These are phyloP conservation scores for Cyberlindnera euphorbiiphila DNA, from an alignment of 805 yeast genomes.

Conservation along the genomic window DNA sequence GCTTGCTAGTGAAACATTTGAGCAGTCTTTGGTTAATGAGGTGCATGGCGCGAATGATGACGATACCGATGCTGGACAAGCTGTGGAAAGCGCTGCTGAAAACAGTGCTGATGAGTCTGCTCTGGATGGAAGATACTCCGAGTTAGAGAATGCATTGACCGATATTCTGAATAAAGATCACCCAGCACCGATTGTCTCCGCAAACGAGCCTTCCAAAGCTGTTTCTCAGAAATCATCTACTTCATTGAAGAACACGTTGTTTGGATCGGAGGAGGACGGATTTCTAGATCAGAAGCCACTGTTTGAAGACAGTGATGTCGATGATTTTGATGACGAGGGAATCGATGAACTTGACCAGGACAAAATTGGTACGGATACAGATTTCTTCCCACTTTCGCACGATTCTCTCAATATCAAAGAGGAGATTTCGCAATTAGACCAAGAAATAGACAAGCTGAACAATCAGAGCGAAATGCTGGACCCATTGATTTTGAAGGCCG, in stretches of 20 bases:
- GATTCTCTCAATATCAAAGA: conserved; percentile 63
- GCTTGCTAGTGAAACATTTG: conserved; percentile 41
- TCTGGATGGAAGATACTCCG: conserved; percentile 8
- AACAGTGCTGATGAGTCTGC: conserved; percentile 4
- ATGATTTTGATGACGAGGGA: conserved; percentile 21
- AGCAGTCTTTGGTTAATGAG: conserved; percentile 24
- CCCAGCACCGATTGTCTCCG: conserved; percentile 3
- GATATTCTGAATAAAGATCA: conserved; percentile 15
- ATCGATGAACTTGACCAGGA: conserved; percentile 20
- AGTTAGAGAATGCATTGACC: conserved; percentile 17
- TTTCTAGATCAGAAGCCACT: conserved; percentile 25
- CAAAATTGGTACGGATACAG: conserved; percentile 30
- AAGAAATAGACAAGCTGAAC: conserved; percentile 53
- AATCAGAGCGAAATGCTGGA: conserved; percentile 62
- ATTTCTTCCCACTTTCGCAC: conserved; percentile 58
- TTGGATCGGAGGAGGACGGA: conserved; percentile 23
- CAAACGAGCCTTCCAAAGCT: conserved; percentile 6
- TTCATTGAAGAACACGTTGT: conserved; percentile 21
- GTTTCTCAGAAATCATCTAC: conserved; percentile 6
- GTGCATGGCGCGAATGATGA: conserved; percentile 27
- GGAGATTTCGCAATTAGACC: conserved; percentile 55
- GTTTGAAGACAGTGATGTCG: conserved; percentile 23
- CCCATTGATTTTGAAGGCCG: conserved; percentile 75
- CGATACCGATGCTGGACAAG: background rate
- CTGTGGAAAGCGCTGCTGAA: background rate